phyloP scores from a whole-genome alignment of 148 eudicot genomes.

The Dysphania ambrosioides region DNA sequence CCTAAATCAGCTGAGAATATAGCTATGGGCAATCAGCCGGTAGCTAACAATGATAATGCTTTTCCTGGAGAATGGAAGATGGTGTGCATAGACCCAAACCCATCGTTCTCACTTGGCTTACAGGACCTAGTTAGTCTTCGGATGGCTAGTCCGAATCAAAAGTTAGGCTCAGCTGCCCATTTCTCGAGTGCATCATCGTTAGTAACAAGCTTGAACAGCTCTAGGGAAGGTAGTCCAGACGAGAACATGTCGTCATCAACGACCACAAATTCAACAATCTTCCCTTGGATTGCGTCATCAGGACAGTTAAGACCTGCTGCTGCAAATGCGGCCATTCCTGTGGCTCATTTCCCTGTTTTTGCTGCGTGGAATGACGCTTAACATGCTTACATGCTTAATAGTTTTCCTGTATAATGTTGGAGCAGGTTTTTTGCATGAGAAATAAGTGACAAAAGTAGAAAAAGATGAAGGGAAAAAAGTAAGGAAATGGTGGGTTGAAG shows the following conservation, averaged over 20 bases:
- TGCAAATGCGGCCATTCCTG: conserved; percentile 30
- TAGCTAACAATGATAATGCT: conserved; percentile 6
- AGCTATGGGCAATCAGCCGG: neutral
- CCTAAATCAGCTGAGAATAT: neutral
- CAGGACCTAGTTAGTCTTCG: conserved; percentile 41
- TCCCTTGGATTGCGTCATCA: conserved; percentile 39
- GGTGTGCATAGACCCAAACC: conserved; percentile 18
- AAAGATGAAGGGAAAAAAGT: conserved; percentile 1
- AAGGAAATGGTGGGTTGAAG: neutral
- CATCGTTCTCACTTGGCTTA: conserved; percentile 34
- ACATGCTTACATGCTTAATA: neutral
- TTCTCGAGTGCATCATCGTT: conserved; percentile 57
- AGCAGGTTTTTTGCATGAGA: conserved; percentile 29
- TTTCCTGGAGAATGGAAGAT: conserved; percentile 39
- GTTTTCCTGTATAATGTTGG: conserved; percentile 14
- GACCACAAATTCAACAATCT: neutral
- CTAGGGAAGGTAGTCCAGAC: conserved; percentile 78
- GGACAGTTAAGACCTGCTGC: conserved; percentile 35
- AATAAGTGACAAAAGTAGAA: neutral
- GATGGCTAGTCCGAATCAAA: conserved; percentile 21
- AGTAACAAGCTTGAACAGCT: conserved; percentile 65
- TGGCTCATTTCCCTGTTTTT: conserved; percentile 61
- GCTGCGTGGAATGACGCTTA: conserved; percentile 66
- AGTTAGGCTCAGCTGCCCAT: conserved; percentile 29
- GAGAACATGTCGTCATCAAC: conserved; percentile 29